These are phyloP conservation scores for Pseudonitzschia pungens DNA, from an alignment of 108 stramenopile genomes.

Conservation along the genomic window DNA sequence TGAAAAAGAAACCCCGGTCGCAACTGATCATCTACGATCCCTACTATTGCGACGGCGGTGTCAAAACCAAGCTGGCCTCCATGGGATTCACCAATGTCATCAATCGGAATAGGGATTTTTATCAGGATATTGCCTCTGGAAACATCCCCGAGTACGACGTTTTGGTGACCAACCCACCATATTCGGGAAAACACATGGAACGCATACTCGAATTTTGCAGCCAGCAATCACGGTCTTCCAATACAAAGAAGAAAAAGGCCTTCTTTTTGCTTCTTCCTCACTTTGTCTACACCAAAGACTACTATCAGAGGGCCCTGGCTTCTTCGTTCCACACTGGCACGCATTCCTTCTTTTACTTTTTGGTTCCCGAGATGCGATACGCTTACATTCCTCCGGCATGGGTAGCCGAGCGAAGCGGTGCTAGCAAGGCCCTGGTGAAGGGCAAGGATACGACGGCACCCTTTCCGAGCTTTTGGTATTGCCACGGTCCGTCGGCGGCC, in stretches of 20 bases:
- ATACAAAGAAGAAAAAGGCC: constrained; percentile 8
- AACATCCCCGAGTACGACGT: constrained; percentile 64
- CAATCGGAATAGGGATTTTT: constrained; percentile 47
- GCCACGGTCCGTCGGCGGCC: constrained; percentile 8
- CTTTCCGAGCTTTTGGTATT: constrained; percentile 40
- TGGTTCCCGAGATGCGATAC: constrained; percentile 23
- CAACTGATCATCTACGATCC: constrained; percentile 80
- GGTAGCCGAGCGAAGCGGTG: constrained; percentile 14
- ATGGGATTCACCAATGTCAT: constrained; percentile 66
- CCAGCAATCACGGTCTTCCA: background rate
- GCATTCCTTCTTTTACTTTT: constrained; percentile 14
- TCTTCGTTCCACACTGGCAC: background rate
- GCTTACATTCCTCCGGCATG: constrained; percentile 27
- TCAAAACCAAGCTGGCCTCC: constrained; percentile 38
- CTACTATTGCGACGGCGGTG: constrained; percentile 81
- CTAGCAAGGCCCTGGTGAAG: constrained; percentile 15
- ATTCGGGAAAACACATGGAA: constrained; percentile 74
- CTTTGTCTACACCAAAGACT: constrained; percentile 37
- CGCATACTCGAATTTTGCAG: constrained; percentile 42
- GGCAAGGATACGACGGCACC: constrained; percentile 34
- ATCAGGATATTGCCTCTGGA: constrained; percentile 35
- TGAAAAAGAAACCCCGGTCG: constrained; percentile 37
- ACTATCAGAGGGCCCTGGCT: constrained; percentile 12
- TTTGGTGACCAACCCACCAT: constrained; percentile 87
- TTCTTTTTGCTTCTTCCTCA: constrained; percentile 42